phyloP scores from a whole-genome alignment of 2,329 filamentous ascomycete species.

The Alternaria consortialis region DNA sequence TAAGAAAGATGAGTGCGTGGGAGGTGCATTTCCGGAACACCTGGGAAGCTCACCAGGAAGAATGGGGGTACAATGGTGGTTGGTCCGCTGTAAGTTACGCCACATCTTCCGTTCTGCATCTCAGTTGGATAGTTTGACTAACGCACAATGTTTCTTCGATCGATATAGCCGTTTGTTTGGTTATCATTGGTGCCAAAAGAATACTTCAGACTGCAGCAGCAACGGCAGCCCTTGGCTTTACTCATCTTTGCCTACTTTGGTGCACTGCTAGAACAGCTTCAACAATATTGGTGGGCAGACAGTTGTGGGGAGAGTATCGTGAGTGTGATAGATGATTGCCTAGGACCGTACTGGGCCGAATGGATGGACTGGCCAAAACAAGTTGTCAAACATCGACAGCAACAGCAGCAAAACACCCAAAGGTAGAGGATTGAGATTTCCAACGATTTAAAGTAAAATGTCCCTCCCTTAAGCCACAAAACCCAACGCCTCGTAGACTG shows the following conservation, averaged over 20 bases:
- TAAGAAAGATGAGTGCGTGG: conserved; percentile 25
- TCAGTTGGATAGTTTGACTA: neutral
- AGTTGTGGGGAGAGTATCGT: conserved; percentile 34
- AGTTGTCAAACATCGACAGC: neutral
- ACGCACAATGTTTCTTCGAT: neutral
- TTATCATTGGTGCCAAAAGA: conserved; percentile 16
- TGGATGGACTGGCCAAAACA: conserved; percentile 25
- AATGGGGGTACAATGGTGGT: conserved; percentile 21
- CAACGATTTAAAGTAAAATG: neutral
- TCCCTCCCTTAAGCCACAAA: neutral
- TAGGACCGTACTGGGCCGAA: conserved; percentile 25
- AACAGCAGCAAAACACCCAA: neutral
- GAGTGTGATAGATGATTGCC: conserved; percentile 18
- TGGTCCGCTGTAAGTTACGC: conserved; percentile 13
- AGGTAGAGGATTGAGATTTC: neutral
- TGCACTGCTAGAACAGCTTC: conserved; percentile 17
- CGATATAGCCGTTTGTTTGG: conserved; percentile 27
- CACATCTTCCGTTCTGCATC: neutral
- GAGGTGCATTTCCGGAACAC: conserved; percentile 15
- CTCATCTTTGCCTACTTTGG: conserved; percentile 33
- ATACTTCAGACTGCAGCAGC: conserved; percentile 25
- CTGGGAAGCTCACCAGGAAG: neutral
- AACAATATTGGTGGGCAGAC: conserved; percentile 32
- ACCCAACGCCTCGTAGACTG: conserved; percentile 24
- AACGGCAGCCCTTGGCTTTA: conserved; percentile 29